Evolutionary conservation across 768 basidiomycete species (phyloP), one percentile per base, ranked within the genome.

Genomic region (Mycena chlorophos): DNA sequence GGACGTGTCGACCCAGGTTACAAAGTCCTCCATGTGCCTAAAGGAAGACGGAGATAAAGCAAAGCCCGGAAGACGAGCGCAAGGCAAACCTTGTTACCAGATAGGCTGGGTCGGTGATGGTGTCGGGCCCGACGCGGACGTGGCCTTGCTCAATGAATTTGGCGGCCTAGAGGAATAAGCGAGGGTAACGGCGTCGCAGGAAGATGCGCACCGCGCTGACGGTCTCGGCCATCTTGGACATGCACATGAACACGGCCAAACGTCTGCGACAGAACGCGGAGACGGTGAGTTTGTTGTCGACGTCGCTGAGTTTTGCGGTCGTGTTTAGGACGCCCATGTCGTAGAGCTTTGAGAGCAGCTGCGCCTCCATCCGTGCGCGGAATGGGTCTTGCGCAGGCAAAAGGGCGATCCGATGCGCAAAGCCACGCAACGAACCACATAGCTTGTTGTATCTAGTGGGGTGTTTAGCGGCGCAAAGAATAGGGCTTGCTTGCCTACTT

Each of bases 81-180:
- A 31, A 25, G 45, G 54, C 78, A 27, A 63, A 86, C 91, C 91
- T 79, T 37, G 93, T 96, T 56, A 99, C 94, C 49, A 99, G 80
- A 75, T 87, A 97, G 1, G 95, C 97, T 2, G 97, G 97, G 70
- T 99, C 97, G 0, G 91, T 95, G 63, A 98, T 86, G 1, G 93
- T 92, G 66, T 97, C 91, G 28, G 96, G 94, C 20, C 97, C 97
- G 22, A 98, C 93, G 28, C 97, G 88, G 64, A 99, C 87, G 71
- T 99, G 97, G 0, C 97, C 97, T 71, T 98, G 97, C 71, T 99
- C 97, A 63, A 99, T 90, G 69, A 97, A 98, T 67, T 91, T 94
- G 52, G 89, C 92, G 8, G 96, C 97, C 94, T 97, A 66, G n/a
- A 60, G 19, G 22, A 28, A 42, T 30, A 56, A 20, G 50, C 50